Percentiles rank a stretch among this genome's conserved stretches.
These are phyloP conservation scores for Hippophae gyantsensis DNA, from an alignment of 306 rosid genomes.

Conservation along the genomic window DNA sequence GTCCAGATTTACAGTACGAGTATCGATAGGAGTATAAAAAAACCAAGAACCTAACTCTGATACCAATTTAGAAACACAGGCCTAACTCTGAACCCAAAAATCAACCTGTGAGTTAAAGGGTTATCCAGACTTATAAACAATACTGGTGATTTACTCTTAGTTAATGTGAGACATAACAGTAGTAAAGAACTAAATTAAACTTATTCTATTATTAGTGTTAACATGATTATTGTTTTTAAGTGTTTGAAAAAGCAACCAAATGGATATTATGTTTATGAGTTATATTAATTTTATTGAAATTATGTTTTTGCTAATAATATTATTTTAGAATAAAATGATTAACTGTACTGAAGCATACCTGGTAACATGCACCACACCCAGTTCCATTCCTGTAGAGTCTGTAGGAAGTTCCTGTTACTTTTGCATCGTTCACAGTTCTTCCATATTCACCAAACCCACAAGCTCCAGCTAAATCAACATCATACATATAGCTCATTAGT, in stretches of 20 bases:
- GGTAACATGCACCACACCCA: constrained; percentile 88
- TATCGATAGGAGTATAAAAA: too few relatives aligned
- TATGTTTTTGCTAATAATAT: not conserved
- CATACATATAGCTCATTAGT: not conserved
- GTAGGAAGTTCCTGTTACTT: constrained; percentile 56
- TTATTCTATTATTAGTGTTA: not conserved
- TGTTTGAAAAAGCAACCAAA: not conserved
- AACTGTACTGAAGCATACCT: constrained; percentile 21
- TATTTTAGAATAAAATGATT: not conserved
- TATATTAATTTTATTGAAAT: not conserved
- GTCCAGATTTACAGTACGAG: too few relatives aligned
- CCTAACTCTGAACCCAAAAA: too few relatives aligned
- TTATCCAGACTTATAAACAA: too few relatives aligned
- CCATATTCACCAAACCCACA: constrained; percentile 83
- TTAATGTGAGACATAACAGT: too few relatives aligned
- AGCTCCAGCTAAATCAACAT: constrained; percentile 55
- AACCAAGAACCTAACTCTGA: too few relatives aligned
- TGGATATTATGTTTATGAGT: not conserved
- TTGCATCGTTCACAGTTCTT: constrained; percentile 61
- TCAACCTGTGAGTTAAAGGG: too few relatives aligned
- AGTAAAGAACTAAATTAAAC: not conserved
- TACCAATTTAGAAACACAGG: too few relatives aligned
- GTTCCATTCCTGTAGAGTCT: constrained; percentile 56
- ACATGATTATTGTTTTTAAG: not conserved
- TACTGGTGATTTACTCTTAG: too few relatives aligned